Evolutionary conservation across 257 asterid genomes (phyloP).

Genomic region (Scutellaria baicalensis): DNA sequence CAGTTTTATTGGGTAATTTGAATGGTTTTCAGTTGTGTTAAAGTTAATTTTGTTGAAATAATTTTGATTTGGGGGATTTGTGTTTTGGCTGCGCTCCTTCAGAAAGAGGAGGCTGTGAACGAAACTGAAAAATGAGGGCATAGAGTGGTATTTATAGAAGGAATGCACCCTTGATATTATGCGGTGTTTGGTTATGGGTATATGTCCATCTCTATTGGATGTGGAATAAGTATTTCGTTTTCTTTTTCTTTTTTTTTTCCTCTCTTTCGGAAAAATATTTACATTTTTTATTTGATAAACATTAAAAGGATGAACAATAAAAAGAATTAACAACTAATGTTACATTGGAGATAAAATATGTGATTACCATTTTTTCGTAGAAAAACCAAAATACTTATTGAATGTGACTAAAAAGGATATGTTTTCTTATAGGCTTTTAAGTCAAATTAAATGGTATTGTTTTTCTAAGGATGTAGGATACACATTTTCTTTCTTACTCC

Average conservation of each 20-base stretch:
- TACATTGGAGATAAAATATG: too few relatives aligned
- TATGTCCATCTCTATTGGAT: neutral
- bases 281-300: too few relatives aligned
- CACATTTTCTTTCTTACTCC: too few relatives aligned
- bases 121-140: fast-evolving
- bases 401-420: too few relatives aligned
- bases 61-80: constrained; percentile 2
- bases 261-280: neutral
- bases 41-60: neutral
- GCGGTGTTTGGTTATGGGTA: constrained; percentile 5
- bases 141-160: constrained; percentile 34
- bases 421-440: too few relatives aligned
- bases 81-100: constrained; percentile 10
- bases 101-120: constrained; percentile 11
- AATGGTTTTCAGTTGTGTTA: neutral
- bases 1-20: neutral
- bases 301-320: too few relatives aligned
- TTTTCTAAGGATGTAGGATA: too few relatives aligned
- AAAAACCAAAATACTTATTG: too few relatives aligned
- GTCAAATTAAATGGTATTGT: too few relatives aligned
- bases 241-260: neutral
- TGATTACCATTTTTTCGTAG: too few relatives aligned
- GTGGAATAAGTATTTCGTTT: neutral
- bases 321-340: too few relatives aligned
- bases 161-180: neutral